Percentiles rank a stretch among this genome's conserved stretches.
Conservation (phyloP, 768 basidiomycete species). For the Russula ochroleuca region DNA sequence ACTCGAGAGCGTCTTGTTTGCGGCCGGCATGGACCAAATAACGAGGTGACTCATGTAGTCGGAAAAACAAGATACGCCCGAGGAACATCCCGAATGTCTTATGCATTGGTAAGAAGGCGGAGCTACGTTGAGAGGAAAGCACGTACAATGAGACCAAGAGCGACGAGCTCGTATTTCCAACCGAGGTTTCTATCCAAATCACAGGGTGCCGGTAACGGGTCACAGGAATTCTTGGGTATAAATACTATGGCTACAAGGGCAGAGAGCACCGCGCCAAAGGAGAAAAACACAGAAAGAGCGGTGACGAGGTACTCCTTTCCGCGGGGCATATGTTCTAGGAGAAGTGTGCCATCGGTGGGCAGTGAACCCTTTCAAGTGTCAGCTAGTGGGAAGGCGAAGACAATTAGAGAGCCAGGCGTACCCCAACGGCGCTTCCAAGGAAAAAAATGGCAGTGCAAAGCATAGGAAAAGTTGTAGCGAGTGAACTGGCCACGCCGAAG, state of each 20-base stretch:
- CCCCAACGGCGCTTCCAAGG: constrained; percentile 91
- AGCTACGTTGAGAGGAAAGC: constrained; percentile 1
- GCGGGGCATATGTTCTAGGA: constrained; percentile 89
- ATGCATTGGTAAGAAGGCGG: background rate
- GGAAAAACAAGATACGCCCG: constrained; percentile 84
- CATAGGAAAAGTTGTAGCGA: constrained; percentile 59
- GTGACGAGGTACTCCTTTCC: constrained; percentile 91
- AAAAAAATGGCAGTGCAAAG: constrained; percentile 80
- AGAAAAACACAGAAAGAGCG: constrained; percentile 92
- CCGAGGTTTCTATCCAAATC: constrained; percentile 75
- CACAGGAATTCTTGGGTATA: constrained; percentile 73
- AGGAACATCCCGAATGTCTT: constrained; percentile 87
- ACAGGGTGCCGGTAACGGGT: constrained; percentile 47
- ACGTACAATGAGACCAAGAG: constrained; percentile 79
- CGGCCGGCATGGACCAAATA: constrained; percentile 89
- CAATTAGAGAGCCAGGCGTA: constrained; percentile 34
- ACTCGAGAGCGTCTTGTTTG: constrained; percentile 76
- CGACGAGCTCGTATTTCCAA: constrained; percentile 81
- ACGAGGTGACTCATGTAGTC: constrained; percentile 89
- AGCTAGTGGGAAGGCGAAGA: background rate
- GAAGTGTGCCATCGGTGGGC: constrained; percentile 93
- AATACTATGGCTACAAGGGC: constrained; percentile 76
- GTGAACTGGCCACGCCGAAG: constrained; percentile 79
- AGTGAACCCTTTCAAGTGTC: constrained; percentile 65
- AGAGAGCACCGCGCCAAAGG: constrained; percentile 82